Percentiles rank a stretch among this genome's conserved stretches.
phyloP scores from a whole-genome alignment of 2,329 filamentous ascomycete genomes.

The Tolypocladium ophioglossoides region DNA sequence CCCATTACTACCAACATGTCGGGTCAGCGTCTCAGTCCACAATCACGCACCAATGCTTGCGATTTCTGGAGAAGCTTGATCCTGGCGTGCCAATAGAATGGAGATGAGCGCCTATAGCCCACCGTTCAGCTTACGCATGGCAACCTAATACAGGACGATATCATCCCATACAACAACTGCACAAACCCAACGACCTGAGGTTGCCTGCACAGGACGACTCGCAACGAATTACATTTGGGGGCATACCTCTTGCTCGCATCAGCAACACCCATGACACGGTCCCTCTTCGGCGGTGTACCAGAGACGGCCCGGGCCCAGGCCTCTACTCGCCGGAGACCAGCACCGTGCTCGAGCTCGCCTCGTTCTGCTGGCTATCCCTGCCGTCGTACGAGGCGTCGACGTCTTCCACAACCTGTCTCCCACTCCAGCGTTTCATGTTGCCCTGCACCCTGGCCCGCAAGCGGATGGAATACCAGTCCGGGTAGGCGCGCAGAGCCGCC shows the following conservation, averaged over 20 bases:
- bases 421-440: constrained; percentile 33
- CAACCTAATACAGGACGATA: background rate
- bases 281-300: background rate
- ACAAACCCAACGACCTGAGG: background rate
- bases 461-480: constrained; percentile 51
- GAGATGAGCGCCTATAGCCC: background rate
- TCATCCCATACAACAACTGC: background rate
- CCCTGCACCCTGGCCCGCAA: constrained; percentile 32
- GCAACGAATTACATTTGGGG: background rate
- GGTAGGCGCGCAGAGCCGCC: constrained; percentile 38
- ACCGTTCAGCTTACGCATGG: background rate
- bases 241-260: background rate
- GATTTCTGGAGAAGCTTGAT: background rate
- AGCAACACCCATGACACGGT: background rate
- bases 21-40: background rate
- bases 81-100: background rate
- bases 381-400: constrained; percentile 18
- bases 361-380: background rate
- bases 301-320: background rate
- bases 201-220: background rate
- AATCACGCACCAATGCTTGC: background rate
- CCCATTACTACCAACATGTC: background rate
- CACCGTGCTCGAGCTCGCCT: constrained; percentile 6
- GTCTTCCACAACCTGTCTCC: constrained; percentile 37
- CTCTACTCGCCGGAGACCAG: constrained; percentile 19